A percentile compares a stretch with the other conserved stretches of the same genome.
phyloP scores from a whole-genome alignment of 2,329 filamentous ascomycete genomes.

The Aureobasidium sp. region DNA sequence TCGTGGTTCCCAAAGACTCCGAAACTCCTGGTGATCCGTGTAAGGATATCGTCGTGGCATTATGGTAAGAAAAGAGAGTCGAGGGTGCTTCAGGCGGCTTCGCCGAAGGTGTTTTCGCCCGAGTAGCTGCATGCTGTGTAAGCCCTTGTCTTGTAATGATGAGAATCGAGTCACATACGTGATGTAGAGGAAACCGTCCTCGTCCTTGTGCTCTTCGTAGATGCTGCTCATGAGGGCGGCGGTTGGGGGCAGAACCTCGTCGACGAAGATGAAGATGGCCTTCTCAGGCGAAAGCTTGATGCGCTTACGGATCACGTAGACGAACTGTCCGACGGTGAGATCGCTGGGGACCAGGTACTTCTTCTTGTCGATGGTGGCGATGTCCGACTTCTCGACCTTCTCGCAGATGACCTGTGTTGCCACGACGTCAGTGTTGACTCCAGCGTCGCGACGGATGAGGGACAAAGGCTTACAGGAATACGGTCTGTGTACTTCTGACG shows the following conservation, averaged over 20 bases:
- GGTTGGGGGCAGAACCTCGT: slow-evolving; percentile 92
- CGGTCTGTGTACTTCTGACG: slow-evolving; percentile 98
- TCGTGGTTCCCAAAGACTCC: slow-evolving; percentile 8
- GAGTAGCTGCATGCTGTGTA: slow-evolving; percentile 57
- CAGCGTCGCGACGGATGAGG: slow-evolving; percentile 9
- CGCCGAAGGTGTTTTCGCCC: slow-evolving; percentile 96
- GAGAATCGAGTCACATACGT: slow-evolving; percentile 50
- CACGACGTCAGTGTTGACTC: slow-evolving; percentile 2
- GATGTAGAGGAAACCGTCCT: slow-evolving; percentile 92
- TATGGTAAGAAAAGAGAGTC: background rate
- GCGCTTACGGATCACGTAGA: slow-evolving; percentile 99
- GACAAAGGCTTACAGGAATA: slow-evolving; percentile 69
- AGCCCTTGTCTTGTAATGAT: slow-evolving; percentile 16
- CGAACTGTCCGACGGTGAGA: slow-evolving; percentile 97
- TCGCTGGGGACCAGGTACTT: slow-evolving; percentile 98
- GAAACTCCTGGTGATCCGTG: slow-evolving; percentile 8
- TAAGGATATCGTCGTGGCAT: background rate
- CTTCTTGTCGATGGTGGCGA: slow-evolving; percentile 99
- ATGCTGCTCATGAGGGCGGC: slow-evolving; percentile 98
- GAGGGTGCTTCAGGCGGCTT: slow-evolving; percentile 26
- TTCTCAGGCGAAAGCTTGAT: slow-evolving; percentile 99
- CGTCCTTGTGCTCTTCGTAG: slow-evolving; percentile 96
- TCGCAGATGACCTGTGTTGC: slow-evolving; percentile 84
- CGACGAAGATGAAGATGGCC: slow-evolving; percentile 99
- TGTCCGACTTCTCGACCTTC: slow-evolving; percentile 98